Base-by-base conservation (phyloP, 2,329 filamentous ascomycete species). In the Xylaria sp. region DNA sequence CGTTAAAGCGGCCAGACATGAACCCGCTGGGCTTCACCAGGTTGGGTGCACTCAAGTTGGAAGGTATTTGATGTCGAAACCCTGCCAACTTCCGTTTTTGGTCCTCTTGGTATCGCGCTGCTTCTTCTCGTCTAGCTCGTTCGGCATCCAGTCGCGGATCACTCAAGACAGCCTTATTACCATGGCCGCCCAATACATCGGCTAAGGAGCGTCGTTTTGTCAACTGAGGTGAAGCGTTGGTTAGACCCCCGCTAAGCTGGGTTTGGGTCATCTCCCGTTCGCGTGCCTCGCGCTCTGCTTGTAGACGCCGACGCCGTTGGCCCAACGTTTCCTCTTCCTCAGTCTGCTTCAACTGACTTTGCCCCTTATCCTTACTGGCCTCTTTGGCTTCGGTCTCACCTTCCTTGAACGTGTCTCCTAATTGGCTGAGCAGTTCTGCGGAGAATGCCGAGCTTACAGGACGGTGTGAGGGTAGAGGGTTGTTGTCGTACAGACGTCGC, bases 301-400 rank as follows among this genome's bases (percentile, higher is more conserved):
- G 90, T 1, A 95, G 80, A 25, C 91, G 85, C 27, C 86, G 87
- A 0, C 90, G 87, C 10, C 91, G 87, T 74, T 94, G 90, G 9
- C 90, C 91, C 0, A 95, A 80, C 0, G 91, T 94, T 72, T 95
- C 91, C 68, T 92, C 89, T 66, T 88, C 89, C 63, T 83, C 81
- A 19, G 72, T 62, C 58, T 72, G 64, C 5, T 68, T 71, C 31
- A 72, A 66, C 33, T 70, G 73, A 19, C 62, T 63, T 47, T 75
- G 75, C 4, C 67, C 73, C 33, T 71, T 69, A 13, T 57, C 70
- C 54, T 77, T 74, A 37, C 64, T 69, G 4, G 77, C 70, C 17
- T 75, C 71, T 47, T 63, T 63, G 19, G 3, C 37, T 56, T 79
- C 35, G 41, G 64, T 63, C 41, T 77, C 75, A 13, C 78, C 76